Evolutionary conservation across 202 grass and related monocot genomes (phyloP), one percentile per base, ranked within the genome.

Genomic region (Carex arenaria): DNA sequence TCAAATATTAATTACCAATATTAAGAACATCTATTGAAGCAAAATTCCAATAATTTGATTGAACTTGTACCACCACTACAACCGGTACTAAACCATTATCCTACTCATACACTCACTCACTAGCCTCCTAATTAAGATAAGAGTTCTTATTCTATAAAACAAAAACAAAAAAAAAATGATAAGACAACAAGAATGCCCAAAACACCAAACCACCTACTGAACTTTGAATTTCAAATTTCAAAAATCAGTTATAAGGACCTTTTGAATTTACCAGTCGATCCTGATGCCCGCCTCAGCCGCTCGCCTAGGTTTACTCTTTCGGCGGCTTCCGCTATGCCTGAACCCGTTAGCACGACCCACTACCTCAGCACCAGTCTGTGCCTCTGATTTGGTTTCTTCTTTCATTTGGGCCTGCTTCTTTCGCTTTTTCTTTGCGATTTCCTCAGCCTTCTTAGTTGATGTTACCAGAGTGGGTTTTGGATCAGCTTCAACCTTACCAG

Each of bases 301-400:
- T 85, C 97, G 64, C 49, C 84, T 89, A 36, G 93, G 97, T 47
- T 90, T 96, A 87, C 84, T 96, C 90, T 99, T 99, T 80, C 97
- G 88, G 67, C 97, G 88, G 88, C 91, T 94, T 15, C 87, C 85
- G 34, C 86, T 90, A 18, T 89, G 97, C 63, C 97, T 87, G 89
- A 99, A 92, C 4, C 91, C 91, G 22, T 80, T 87, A 30, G 36
- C 51, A 75, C 82, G 87, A 45, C 66, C 9, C 13, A 75, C 51
- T 11, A 3, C 67, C 31, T 40, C 80, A n/a, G 57, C 53, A 5
- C 52, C 85, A 52, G 85, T 64, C 60, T 85, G 68, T 81, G 85
- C 79, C 52, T 88, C 84, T 2, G 87, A 83, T 68, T 79, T 93
- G 71, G 81, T 86, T 81, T 89, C 85, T 14, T 98, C 92, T n/a